phyloP scores from a whole-genome alignment of 2,329 filamentous ascomycete species.

The Ascosphaera acerosa region DNA sequence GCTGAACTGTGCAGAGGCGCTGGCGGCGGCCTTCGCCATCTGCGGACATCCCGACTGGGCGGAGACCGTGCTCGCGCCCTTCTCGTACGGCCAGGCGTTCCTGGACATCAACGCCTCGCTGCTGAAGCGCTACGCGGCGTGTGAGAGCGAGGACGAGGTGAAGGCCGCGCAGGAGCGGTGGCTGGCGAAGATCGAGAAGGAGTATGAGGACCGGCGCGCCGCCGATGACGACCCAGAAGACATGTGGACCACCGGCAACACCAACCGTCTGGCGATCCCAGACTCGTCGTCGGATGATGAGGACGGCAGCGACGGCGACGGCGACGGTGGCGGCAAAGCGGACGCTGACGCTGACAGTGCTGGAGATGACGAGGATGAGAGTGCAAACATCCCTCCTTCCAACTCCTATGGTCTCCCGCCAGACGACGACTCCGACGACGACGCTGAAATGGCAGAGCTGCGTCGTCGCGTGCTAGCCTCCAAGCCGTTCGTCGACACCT shows the following conservation, averaged over 20 bases:
- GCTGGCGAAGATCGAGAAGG: conserved; percentile 70
- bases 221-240: conserved; percentile 34
- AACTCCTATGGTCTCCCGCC: conserved; percentile 41
- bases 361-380: conserved; percentile 21
- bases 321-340: conserved; percentile 21
- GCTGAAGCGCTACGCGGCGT: conserved; percentile 63
- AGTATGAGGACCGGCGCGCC: conserved; percentile 58
- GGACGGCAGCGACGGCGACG: conserved; percentile 14
- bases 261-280: conserved; percentile 37
- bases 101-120: conserved; percentile 70
- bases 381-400: conserved; percentile 22
- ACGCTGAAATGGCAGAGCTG: conserved; percentile 82
- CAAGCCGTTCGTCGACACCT: conserved; percentile 51
- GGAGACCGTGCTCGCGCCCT: conserved; percentile 52
- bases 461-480: conserved; percentile 73
- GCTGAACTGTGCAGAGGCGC: conserved; percentile 82
- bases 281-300: conserved; percentile 30
- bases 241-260: conserved; percentile 77
- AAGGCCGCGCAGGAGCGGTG: conserved; percentile 70
- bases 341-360: conserved; percentile 22
- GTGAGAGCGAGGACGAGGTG: conserved; percentile 52
- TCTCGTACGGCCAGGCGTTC: conserved; percentile 72
- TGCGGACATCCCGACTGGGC: conserved; percentile 87
- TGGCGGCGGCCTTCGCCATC: conserved; percentile 81
- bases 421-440: conserved; percentile 47